Evolutionary conservation across 257 asterid genomes (phyloP), one percentile per base, ranked within the genome.

Genomic region (Solanum medicagineum): DNA sequence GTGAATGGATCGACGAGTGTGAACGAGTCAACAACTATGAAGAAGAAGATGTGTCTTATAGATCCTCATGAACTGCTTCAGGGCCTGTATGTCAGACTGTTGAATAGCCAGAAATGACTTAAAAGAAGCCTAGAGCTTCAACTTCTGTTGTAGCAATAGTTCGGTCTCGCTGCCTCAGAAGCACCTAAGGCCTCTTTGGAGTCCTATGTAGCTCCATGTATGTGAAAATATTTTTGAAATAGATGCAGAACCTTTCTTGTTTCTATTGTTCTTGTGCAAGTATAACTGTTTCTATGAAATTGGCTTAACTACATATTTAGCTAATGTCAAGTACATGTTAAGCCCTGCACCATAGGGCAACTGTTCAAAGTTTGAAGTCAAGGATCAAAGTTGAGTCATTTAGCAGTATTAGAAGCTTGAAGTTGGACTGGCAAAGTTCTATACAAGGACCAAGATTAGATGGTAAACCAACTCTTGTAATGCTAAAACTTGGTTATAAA

Each of bases 1-100:
- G 98, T 74, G 99, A 96, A 86, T 96, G 99, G 99, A 96, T 96
- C 14, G 99, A 96, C 17, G 99, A 96, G 89, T 96, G 99, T 55
- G 99, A 96, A 81, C 95, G 95, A 2, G 97, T 92, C 87, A 96
- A 95, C 87, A 91, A 86, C 86, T 85, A 36, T 5, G 98, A 90
- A 79, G 99, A 91, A 1, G 99, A 94, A 14, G 99, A 88, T 16
- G 94, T 85, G 8, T 87, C 83, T 10, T 77, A 77, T 29, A 53
- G 83, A 79, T 53, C 83, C 66, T 29, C n/a, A 79, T 29, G 66
- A 79, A 79, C 66, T 53, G 12, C 83, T 79, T 69, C 63, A 77
- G 22, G 60, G 49, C 13, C 13, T 7, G 0, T 60, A 26, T 14
- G 83, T 57, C n/a, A 77, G 63, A 24, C 24, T 32, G 24, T 51